phyloP scores from a whole-genome alignment of 768 basidiomycete genomes.

The Coprinopsis sp. region DNA sequence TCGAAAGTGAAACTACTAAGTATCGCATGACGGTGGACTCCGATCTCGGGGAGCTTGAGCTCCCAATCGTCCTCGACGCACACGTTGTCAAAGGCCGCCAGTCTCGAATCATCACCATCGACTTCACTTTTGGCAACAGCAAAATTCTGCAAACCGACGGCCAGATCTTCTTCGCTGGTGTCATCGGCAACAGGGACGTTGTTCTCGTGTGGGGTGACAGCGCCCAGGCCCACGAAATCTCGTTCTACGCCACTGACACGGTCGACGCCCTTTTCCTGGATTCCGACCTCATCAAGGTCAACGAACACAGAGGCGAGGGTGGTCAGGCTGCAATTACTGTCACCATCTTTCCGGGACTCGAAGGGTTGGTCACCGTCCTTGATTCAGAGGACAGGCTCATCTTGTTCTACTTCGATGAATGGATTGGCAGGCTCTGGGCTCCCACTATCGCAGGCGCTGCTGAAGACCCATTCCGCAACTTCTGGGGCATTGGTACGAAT shows the following conservation, averaged over 20 bases:
- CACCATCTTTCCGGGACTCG: slow-evolving; percentile 50
- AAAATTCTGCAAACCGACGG: slow-evolving; percentile 71
- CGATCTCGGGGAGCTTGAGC: slow-evolving; percentile 42
- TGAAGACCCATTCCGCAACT: slow-evolving; percentile 46
- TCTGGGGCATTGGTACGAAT: slow-evolving; percentile 74
- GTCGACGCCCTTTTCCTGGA: slow-evolving; percentile 19
- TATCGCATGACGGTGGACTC: slow-evolving; percentile 64
- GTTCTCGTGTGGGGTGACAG: slow-evolving; percentile 59
- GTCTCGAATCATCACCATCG: slow-evolving; percentile 68
- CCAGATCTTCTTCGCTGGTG: slow-evolving; percentile 62
- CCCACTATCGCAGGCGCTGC: slow-evolving; percentile 50
- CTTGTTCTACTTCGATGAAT: slow-evolving; percentile 60
- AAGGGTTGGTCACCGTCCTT: slow-evolving; percentile 57
- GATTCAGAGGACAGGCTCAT: slow-evolving; percentile 66
- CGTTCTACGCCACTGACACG: slow-evolving; percentile 39
- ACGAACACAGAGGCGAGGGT: slow-evolving; percentile 14
- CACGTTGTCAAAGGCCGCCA: slow-evolving; percentile 67
- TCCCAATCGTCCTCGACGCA: slow-evolving; percentile 49
- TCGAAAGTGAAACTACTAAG: slow-evolving; percentile 37
- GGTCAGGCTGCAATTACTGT: slow-evolving; percentile 44
- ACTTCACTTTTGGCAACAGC: slow-evolving; percentile 62
- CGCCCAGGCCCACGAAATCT: slow-evolving; percentile 50
- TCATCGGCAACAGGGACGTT: slow-evolving; percentile 56
- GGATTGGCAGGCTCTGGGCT: slow-evolving; percentile 72
- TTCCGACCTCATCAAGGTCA: slow-evolving; percentile 28